These are phyloP conservation scores for Leucoagaricus sp. DNA, from an alignment of 1,284 basidiomycete species.

Conservation along the genomic window DNA sequence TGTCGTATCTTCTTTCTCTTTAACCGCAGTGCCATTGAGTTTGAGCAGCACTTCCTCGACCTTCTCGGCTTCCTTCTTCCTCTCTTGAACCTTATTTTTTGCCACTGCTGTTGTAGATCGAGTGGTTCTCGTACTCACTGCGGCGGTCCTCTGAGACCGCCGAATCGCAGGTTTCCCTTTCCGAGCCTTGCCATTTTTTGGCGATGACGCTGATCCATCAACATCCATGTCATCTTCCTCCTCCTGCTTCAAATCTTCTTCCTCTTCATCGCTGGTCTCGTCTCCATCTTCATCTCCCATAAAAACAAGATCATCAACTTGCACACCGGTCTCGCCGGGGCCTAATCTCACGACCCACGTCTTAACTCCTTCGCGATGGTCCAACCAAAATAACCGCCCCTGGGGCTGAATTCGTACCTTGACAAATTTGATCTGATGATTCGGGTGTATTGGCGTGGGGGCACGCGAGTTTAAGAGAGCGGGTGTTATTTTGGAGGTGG, in stretches of 20 bases:
- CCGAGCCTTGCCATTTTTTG: slow-evolving; percentile 36
- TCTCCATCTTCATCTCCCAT: slow-evolving; percentile 51
- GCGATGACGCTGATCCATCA: slow-evolving; percentile 27
- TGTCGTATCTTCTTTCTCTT: slow-evolving; percentile 40
- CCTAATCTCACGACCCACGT: slow-evolving; percentile 65
- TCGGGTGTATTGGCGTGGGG: slow-evolving; percentile 42
- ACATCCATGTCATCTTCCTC: slow-evolving; percentile 44
- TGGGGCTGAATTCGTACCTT: slow-evolving; percentile 55
- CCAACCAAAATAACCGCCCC: slow-evolving; percentile 56
- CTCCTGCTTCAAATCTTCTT: slow-evolving; percentile 41
- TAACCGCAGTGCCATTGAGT: slow-evolving; percentile 48
- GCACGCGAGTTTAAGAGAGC: slow-evolving; percentile 42
- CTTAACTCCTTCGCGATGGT: slow-evolving; percentile 64
- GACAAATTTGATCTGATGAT: slow-evolving; percentile 50
- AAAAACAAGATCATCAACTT: slow-evolving; percentile 55
- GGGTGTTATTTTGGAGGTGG: slow-evolving; percentile 12
- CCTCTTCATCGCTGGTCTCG: slow-evolving; percentile 50
- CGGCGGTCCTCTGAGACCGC: slow-evolving; percentile 31
- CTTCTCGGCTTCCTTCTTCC: slow-evolving; percentile 42
- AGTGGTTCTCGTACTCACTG: slow-evolving; percentile 33
- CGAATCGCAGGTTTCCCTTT: slow-evolving; percentile 33
- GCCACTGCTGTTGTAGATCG: slow-evolving; percentile 37
- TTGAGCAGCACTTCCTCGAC: slow-evolving; percentile 52
- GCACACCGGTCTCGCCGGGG: slow-evolving; percentile 51
- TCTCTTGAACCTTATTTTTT: slow-evolving; percentile 33